Evolutionary conservation across 1,284 basidiomycete species (phyloP).

Genomic region (Sanghuangporus weigelae): DNA sequence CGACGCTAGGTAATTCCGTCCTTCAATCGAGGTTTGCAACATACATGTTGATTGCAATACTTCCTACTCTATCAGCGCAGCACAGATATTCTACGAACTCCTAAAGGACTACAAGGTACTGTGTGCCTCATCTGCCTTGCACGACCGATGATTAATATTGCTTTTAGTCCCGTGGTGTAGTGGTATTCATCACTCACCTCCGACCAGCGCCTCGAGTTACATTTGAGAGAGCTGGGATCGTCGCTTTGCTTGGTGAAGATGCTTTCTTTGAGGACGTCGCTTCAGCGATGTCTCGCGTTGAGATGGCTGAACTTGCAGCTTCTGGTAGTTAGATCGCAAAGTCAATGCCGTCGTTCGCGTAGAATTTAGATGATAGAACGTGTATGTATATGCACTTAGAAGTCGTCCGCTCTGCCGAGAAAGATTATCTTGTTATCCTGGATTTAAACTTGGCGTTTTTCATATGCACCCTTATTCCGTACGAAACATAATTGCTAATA

Average conservation of each 20-base stretch:
- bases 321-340: background rate
- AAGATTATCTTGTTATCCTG: too few species aligned
- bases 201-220: slow-evolving; percentile 46
- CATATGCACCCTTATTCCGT: too few species aligned
- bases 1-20: slow-evolving; percentile 72
- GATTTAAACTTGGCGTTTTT: too few species aligned
- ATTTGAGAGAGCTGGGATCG: slow-evolving; percentile 66
- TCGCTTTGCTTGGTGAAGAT: slow-evolving; percentile 57
- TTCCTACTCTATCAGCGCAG: slow-evolving; percentile 48
- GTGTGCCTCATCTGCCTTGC: background rate
- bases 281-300: slow-evolving; percentile 35
- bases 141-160: slow-evolving; percentile 4
- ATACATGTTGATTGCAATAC: slow-evolving; percentile 10
- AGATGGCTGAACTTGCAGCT: slow-evolving; percentile 7
- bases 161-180: slow-evolving; percentile 59
- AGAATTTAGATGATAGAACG: too few species aligned
- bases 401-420: too few species aligned
- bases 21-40: background rate
- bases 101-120: slow-evolving; percentile 68
- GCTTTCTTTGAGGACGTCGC: slow-evolving; percentile 71
- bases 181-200: slow-evolving; percentile 77
- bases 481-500: too few species aligned
- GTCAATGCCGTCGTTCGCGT: too few species aligned
- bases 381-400: too few species aligned
- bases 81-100: slow-evolving; percentile 82